A percentile compares a stretch with the other conserved stretches of the same genome.
These are phyloP conservation scores for Coccomyxa subellipsoidea DNA, from an alignment of 163 green algal species.

Conservation along the genomic window DNA sequence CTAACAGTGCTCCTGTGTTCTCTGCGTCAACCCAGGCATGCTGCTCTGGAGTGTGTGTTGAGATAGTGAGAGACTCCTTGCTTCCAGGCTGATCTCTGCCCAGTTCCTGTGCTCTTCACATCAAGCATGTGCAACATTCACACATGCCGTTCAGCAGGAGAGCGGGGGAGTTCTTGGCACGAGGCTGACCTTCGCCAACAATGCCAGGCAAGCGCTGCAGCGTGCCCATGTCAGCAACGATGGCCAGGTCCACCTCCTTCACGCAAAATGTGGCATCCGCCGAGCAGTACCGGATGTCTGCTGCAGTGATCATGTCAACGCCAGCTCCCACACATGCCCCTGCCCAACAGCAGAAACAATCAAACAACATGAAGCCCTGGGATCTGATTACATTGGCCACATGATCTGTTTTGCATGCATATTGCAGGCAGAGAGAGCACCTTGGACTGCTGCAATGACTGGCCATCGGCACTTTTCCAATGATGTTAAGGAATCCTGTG, in stretches of 20 bases:
- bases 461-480: slow-evolving; percentile 77
- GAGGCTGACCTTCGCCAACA: slow-evolving; percentile 68
- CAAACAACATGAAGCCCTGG: too few relatives aligned
- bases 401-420: too few relatives aligned
- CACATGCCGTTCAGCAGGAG: too few relatives aligned
- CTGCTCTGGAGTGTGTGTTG: too few relatives aligned
- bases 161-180: background rate
- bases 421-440: slow-evolving; percentile 10
- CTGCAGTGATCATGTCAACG: slow-evolving; percentile 85
- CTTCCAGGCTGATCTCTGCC: too few relatives aligned
- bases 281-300: slow-evolving; percentile 76
- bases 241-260: slow-evolving; percentile 93
- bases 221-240: slow-evolving; percentile 88
- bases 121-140: too few relatives aligned
- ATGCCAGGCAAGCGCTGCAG: slow-evolving; percentile 86
- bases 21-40: too few relatives aligned
- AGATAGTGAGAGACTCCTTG: too few relatives aligned
- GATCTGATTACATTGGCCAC: too few relatives aligned
- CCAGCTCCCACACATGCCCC: slow-evolving; percentile 83
- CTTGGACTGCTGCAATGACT: slow-evolving; percentile 77
- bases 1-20: background rate
- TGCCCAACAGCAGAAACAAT: slow-evolving; percentile 19
- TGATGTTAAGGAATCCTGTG: slow-evolving; percentile 65
- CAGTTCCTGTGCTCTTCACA: too few relatives aligned
- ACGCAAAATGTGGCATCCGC: slow-evolving; percentile 77